These are phyloP conservation scores for Geotrichum siamense DNA, from an alignment of 1,139 yeast species.

Conservation along the genomic window DNA sequence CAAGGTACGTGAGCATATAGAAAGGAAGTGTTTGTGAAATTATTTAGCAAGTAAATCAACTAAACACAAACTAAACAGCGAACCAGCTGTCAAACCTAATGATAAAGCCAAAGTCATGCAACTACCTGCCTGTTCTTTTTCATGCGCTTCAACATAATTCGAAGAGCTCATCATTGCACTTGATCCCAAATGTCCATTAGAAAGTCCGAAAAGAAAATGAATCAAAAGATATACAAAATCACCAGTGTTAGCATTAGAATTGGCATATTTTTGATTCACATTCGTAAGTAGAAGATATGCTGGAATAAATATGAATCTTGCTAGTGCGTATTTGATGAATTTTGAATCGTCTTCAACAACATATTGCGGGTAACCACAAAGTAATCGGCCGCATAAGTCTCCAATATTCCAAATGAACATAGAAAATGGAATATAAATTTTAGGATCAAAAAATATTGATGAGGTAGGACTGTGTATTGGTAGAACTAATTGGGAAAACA, in stretches of 20 bases:
- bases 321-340: slow-evolving; percentile 23
- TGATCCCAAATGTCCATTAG: slow-evolving; percentile 81
- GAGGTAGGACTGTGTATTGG: slow-evolving; percentile 31
- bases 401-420: slow-evolving; percentile 86
- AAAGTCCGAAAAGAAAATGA: slow-evolving; percentile 73
- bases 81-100: slow-evolving; percentile 69
- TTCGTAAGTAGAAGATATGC: slow-evolving; percentile 45
- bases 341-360: slow-evolving; percentile 20
- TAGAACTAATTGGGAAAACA: slow-evolving; percentile 51
- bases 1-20: no score
- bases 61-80: slow-evolving; percentile 62
- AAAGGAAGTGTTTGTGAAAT: no score
- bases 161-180: slow-evolving; percentile 79
- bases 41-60: slow-evolving; percentile 2
- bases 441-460: slow-evolving; percentile 38
- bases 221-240: slow-evolving; percentile 61
- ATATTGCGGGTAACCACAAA: slow-evolving; percentile 37
- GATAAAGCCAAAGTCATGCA: slow-evolving; percentile 74
- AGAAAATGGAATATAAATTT: slow-evolving; percentile 62
- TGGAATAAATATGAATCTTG: slow-evolving; percentile 48
- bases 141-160: slow-evolving; percentile 48
- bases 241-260: slow-evolving; percentile 39
- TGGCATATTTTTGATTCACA: slow-evolving; percentile 6
- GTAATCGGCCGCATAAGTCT: slow-evolving; percentile 68
- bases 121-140: slow-evolving; percentile 91